Percentiles rank a stretch among this genome's conserved stretches.
Evolutionary conservation across 495 filamentous ascomycete species (phyloP).

Genomic region (Talaromyces stipitatus): DNA sequence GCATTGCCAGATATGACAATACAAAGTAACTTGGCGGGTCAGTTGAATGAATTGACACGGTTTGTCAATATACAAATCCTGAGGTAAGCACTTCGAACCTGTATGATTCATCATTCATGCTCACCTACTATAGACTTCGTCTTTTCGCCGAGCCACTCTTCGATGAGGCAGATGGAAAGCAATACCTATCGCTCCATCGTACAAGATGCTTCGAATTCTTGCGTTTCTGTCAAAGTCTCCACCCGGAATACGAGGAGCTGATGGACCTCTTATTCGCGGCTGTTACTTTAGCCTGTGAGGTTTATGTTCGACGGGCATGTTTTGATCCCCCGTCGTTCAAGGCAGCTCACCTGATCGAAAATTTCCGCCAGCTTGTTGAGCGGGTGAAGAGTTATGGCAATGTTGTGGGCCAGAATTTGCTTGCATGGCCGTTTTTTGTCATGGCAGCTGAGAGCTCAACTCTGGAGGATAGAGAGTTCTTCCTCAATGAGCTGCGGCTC

Average conservation of each 20-base stretch:
- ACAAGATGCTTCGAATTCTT: background rate
- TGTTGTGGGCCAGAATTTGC: background rate
- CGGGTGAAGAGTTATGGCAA: background rate
- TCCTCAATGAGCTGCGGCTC: background rate
- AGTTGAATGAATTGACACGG: background rate
- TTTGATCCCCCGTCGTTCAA: background rate
- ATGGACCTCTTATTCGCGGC: background rate
- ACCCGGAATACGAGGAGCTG: background rate
- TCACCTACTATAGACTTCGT: background rate
- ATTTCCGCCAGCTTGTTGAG: background rate
- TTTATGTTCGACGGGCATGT: background rate
- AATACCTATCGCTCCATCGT: background rate
- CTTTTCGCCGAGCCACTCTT: background rate
- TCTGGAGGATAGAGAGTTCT: background rate
- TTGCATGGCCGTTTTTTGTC: conserved; percentile 7
- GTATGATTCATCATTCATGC: background rate
- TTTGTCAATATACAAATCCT: background rate
- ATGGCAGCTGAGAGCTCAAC: conserved; percentile 4
- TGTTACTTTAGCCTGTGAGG: background rate
- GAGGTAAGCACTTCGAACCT: background rate
- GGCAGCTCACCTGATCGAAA: background rate
- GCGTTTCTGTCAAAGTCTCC: background rate
- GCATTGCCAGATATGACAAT: background rate
- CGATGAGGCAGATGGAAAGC: background rate
- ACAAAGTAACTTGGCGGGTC: background rate